Evolutionary conservation across 1,139 yeast species (phyloP), one percentile per base, ranked within the genome.

Genomic region (Scheffersomyces insectosa): DNA sequence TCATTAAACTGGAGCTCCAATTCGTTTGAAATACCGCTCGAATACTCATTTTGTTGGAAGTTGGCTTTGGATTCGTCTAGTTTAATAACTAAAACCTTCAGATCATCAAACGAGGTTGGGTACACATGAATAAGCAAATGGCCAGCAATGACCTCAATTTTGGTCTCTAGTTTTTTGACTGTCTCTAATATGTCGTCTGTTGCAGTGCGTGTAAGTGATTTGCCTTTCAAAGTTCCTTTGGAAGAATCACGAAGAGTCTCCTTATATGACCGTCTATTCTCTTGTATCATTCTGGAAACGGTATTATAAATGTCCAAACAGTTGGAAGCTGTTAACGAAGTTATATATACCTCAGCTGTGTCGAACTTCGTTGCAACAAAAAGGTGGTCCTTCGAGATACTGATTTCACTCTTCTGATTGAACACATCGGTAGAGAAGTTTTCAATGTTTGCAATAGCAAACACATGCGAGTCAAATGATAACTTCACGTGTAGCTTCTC

Each of bases 261-360:
- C 43, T 75, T 78, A 56, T 90, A 89, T 0, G 95, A 85, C 4
- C 80, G 72, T 50, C 75, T 76, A 51, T 82, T 85, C 46, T 89
- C 96, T 51, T 83, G 86, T 27, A 83, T 72, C 74, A 90, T 83
- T 52, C 96, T 74, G 38, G 79, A 66, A 20, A 88, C 68, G 0
- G 95, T 82, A 45, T 84, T 85, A 55, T 81, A 79, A 38, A 93
- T 83, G 64, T 91, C 97, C 50, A 84, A 72, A 28, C 88, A 69
- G 55, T 86, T 89, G 0, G 96, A 85, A 0, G 95, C 95, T 0
- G 95, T 85, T 54, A 93, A 73, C 0, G 96, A 88, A 0, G 98
- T 90, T 44, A 86, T 71, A 54, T 79, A 88, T 1, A 88, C 55
- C 44, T 79, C 81, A 10, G 85, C 72, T 0, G 80, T 71, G 3